Conservation (phyloP, 2,329 filamentous ascomycete genomes). For the Epichloe festucae region DNA sequence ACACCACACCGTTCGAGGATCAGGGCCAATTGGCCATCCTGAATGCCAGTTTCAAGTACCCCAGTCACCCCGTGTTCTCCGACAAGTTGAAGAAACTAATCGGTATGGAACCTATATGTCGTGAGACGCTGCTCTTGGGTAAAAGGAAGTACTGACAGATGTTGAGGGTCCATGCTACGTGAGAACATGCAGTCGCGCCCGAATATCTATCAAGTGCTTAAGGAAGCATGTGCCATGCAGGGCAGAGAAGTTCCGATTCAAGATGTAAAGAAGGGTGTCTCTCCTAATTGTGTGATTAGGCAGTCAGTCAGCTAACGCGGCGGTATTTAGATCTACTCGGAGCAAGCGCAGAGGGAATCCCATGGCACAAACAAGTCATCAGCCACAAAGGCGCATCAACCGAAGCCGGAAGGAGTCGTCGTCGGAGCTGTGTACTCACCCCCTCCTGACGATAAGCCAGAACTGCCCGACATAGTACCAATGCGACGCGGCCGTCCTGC, state of each 20-base stretch:
- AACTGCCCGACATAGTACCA: constrained; percentile 78
- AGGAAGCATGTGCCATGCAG: constrained; percentile 80
- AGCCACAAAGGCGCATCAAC: constrained; percentile 40
- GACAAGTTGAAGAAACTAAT: constrained; percentile 82
- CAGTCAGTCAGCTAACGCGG: constrained; percentile 4
- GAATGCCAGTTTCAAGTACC: constrained; percentile 89
- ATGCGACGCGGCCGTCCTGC: constrained; percentile 74
- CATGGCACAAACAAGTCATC: constrained; percentile 18
- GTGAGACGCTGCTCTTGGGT: neutral
- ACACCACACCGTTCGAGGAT: constrained; percentile 96
- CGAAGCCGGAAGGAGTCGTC: constrained; percentile 36
- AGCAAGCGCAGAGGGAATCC: constrained; percentile 49
- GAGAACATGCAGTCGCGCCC: constrained; percentile 69
- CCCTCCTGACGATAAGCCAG: constrained; percentile 55
- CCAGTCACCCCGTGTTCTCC: constrained; percentile 77
- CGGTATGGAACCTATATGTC: constrained; percentile 34
- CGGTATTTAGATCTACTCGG: constrained; percentile 53
- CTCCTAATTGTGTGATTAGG: neutral
- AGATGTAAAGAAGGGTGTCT: constrained; percentile 53
- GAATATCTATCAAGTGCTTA: constrained; percentile 87
- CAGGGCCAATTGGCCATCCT: constrained; percentile 94
- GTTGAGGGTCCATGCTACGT: constrained; percentile 70
- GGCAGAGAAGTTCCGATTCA: constrained; percentile 75
- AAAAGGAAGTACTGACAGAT: neutral
- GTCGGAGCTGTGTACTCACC: constrained; percentile 74